These are phyloP conservation scores for Ceratobasidium sp. DNA, from an alignment of 1,284 basidiomycete genomes.

Conservation along the genomic window DNA sequence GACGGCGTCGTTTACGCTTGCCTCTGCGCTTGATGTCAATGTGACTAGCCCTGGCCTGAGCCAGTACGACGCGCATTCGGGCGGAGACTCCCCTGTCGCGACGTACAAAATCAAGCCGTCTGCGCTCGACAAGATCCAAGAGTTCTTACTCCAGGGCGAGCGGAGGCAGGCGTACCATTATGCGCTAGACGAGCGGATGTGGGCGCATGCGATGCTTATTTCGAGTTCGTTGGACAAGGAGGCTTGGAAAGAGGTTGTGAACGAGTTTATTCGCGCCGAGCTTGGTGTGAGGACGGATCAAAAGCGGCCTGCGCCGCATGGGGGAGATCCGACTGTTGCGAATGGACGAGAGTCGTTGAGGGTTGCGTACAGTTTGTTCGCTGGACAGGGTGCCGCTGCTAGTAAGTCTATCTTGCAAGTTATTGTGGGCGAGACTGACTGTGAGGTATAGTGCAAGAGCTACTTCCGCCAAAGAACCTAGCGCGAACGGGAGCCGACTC, in stretches of 20 bases:
- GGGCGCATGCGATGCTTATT: conserved; percentile 97
- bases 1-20: conserved; percentile 46
- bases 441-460: conserved; percentile 74
- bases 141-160: conserved; percentile 84
- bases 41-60: conserved; percentile 12
- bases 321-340: conserved; percentile 50
- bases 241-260: conserved; percentile 91
- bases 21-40: conserved; percentile 35
- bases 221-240: conserved; percentile 94
- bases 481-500: conserved; percentile 55
- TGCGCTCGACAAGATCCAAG: conserved; percentile 82
- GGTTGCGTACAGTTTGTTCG: conserved; percentile 88
- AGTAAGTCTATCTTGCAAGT: conserved; percentile 64
- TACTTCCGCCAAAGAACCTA: conserved; percentile 73
- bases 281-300: conserved; percentile 62
- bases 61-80: conserved; percentile 50
- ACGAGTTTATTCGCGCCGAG: conserved; percentile 87
- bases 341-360: conserved; percentile 79
- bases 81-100: conserved; percentile 55
- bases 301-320: conserved; percentile 39
- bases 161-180: conserved; percentile 89
- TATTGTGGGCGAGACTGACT: conserved; percentile 30
- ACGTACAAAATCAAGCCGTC: conserved; percentile 65
- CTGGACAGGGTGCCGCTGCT: conserved; percentile 82
- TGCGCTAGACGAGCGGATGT: conserved; percentile 89